Conservation (phyloP, 176 grass and related monocot species). For the Musa itinerans region DNA sequence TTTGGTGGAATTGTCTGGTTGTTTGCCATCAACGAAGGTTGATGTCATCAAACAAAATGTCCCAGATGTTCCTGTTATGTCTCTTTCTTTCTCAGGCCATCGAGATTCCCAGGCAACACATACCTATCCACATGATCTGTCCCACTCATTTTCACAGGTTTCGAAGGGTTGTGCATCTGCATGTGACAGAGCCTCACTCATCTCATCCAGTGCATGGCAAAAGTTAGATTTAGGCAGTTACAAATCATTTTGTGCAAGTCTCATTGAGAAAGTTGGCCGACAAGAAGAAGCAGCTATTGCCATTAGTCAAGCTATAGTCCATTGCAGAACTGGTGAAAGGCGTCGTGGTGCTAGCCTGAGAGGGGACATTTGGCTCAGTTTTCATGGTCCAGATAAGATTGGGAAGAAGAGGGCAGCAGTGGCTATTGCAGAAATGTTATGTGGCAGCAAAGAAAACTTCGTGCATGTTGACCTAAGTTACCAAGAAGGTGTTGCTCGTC, state of each 20-base stretch:
- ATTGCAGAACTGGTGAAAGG: constrained; percentile 27
- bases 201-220: neutral
- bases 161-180: neutral
- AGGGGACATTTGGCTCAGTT: constrained; percentile 77
- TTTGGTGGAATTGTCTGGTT: constrained; percentile 12
- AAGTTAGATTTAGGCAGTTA: constrained; percentile 51
- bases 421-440: constrained; percentile 62
- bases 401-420: constrained; percentile 47
- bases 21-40: constrained; percentile 30
- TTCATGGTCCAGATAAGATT: constrained; percentile 57
- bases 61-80: constrained; percentile 13
- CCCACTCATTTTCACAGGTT: constrained; percentile 1
- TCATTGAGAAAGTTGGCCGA: constrained; percentile 70
- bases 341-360: constrained; percentile 31
- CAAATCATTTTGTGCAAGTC: constrained; percentile 44
- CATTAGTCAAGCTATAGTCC: constrained; percentile 45
- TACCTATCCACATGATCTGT: too few species aligned
- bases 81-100: constrained; percentile 20
- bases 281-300: constrained; percentile 73
- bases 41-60: constrained; percentile 34
- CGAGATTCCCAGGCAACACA: neutral
- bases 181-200: neutral
- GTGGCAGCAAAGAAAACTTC: constrained; percentile 43
- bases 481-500: constrained; percentile 23
- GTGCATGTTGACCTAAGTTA: constrained; percentile 59